Evolutionary conservation across 805 yeast genomes (phyloP), one percentile per base, ranked within the genome.

Genomic region (Clavispora asparagi): DNA sequence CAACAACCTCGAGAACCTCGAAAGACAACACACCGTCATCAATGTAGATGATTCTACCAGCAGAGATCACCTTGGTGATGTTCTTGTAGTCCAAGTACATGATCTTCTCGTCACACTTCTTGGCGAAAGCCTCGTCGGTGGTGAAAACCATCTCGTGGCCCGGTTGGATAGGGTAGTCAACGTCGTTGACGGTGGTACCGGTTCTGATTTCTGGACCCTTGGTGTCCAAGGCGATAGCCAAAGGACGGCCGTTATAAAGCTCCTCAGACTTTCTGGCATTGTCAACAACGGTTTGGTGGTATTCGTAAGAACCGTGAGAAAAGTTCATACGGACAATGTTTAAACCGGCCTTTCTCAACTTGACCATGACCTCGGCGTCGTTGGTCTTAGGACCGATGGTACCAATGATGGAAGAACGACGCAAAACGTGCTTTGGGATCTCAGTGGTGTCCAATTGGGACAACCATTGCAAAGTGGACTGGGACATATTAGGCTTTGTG

Each of bases 171-270:
- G 96, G 85, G 73, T 73, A 89, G 67, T 94, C 99, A 51, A 73
- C 70, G 49, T 81, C 87, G 62, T 79, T 87, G 54, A 73, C 68
- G 60, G 99, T 94, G 70, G 90, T 83, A 73, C 99, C 99, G 49
- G 99, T 92, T 82, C 99, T 88, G 77, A 94, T 94, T 77, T 94
- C 99, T 54, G 99, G 99, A 60, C 99, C 99, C 82, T 94, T 94
- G 71, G 98, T 94, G 73, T 94, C 99, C 62, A 94, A 83, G 56
- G 99, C 99, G 72, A 94, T 91, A 52, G 97, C 98, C 63, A 94
- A 79, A 46, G 98, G 99, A 77, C 98, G 88, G 65, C 98, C 97
- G 57, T 87, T 82, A 72, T 85, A 90, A 47, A 85, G 69, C 70
- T 83, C 83, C 74, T 87, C 97, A 55, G 97, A 90, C 73, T 89